Conservation (phyloP, 2,329 filamentous ascomycete species). For the Botryotinia globosa region DNA sequence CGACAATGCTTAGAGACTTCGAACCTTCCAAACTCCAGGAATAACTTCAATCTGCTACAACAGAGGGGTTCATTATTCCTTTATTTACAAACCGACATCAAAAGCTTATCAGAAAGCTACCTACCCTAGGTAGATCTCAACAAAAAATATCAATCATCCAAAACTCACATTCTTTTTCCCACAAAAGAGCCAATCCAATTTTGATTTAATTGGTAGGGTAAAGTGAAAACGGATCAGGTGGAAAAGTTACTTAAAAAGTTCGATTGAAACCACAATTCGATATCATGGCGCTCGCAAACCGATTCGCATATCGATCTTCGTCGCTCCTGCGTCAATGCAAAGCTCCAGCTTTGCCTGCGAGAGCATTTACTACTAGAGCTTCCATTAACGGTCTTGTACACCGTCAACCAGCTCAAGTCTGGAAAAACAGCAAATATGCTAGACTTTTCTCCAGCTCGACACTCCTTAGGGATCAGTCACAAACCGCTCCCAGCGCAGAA, state of each 20-base stretch:
- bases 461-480: conserved; percentile 41
- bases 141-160: conserved; percentile 7
- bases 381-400: conserved; percentile 29
- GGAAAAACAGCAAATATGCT: conserved; percentile 32
- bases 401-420: conserved; percentile 27
- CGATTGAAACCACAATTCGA: conserved; percentile 29
- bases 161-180: conserved; percentile 16
- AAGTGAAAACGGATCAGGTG: conserved; percentile 24
- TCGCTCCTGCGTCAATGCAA: conserved; percentile 37
- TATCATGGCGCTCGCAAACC: conserved; percentile 39
- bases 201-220: conserved; percentile 20
- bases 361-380: conserved; percentile 36
- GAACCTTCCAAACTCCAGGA: conserved; percentile 34
- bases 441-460: conserved; percentile 37
- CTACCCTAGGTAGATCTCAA: conserved; percentile 13
- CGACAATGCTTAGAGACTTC: conserved; percentile 36
- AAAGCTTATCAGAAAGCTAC: conserved; percentile 18
- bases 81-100: conserved; percentile 16
- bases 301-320: conserved; percentile 35
- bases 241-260: conserved; percentile 15
- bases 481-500: conserved; percentile 76
- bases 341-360: conserved; percentile 27
- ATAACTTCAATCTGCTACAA: conserved; percentile 23
- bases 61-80: conserved; percentile 22
- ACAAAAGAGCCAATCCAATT: conserved; percentile 3